phyloP scores from a whole-genome alignment of 192 early-diverging fungal species.

The Rhizoclosmatium sp. region DNA sequence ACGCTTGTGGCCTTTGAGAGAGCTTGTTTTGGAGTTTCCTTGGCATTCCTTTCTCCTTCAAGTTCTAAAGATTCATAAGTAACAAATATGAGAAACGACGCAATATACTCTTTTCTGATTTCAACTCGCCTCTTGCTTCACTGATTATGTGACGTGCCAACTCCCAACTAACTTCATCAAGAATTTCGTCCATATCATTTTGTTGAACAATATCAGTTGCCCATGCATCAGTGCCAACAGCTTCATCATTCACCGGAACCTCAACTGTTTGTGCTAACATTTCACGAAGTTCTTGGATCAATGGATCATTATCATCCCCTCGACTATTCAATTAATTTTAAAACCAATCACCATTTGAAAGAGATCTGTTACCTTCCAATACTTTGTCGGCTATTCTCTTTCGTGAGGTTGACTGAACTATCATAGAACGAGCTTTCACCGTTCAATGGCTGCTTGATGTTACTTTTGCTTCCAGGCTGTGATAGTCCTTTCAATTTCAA shows the following conservation, averaged over 20 bases:
- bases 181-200: constrained; percentile 17
- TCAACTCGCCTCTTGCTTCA: constrained; percentile 25
- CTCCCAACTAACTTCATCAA: constrained; percentile 31
- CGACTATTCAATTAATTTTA: constrained; percentile 1
- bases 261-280: constrained; percentile 27
- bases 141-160: constrained; percentile 14
- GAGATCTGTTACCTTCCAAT: constrained; percentile 18
- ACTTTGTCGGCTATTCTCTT: constrained; percentile 17
- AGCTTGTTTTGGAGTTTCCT: not conserved
- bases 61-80: not conserved
- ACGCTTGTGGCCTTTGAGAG: no score
- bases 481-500: not conserved
- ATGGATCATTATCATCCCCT: constrained; percentile 27
- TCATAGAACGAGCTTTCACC: not conserved
- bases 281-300: constrained; percentile 31
- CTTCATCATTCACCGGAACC: constrained; percentile 26
- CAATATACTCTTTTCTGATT: not conserved
- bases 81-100: not conserved
- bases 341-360: no score
- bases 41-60: not conserved
- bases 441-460: not conserved
- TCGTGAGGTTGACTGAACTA: constrained; percentile 3
- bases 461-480: not conserved
- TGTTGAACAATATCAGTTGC: constrained; percentile 33
- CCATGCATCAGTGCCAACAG: constrained; percentile 29